Percentiles rank a stretch among this genome's conserved stretches.
Conservation (phyloP, 768 basidiomycete species). For the Gelatoporia subvermispora region DNA sequence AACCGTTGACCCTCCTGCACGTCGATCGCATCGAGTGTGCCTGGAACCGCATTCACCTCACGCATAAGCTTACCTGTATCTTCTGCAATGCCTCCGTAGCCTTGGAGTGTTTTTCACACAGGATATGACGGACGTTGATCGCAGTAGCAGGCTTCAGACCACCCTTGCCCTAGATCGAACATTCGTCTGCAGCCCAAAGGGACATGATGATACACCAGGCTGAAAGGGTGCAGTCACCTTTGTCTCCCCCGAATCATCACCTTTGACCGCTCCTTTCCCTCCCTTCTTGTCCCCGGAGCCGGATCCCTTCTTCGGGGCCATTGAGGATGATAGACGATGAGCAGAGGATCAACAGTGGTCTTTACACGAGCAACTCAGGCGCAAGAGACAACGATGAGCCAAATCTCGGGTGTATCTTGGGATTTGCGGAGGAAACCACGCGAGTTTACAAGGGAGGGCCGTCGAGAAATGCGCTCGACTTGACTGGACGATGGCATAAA, state of each 20-base stretch:
- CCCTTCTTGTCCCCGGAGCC: constrained; percentile 38
- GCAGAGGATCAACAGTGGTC: no score
- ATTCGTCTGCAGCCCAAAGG: background rate
- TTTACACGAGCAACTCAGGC: no score
- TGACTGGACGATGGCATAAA: no score
- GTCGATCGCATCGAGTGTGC: background rate
- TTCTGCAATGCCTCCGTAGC: constrained; percentile 75
- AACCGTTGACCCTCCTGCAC: constrained; percentile 72
- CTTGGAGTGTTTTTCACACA: constrained; percentile 85
- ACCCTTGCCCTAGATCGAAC: constrained; percentile 41
- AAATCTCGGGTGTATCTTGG: no score
- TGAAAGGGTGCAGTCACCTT: constrained; percentile 2
- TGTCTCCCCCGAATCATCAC: constrained; percentile 10
- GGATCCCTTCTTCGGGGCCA: constrained; percentile 24
- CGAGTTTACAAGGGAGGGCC: no score
- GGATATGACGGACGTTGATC: constrained; percentile 80
- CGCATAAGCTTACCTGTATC: constrained; percentile 52
- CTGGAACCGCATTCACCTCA: background rate
- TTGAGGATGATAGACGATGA: no score
- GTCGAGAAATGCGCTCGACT: no score
- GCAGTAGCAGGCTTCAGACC: constrained; percentile 74
- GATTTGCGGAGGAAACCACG: no score
- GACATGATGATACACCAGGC: background rate
- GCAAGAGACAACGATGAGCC: no score
- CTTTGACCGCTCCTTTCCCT: constrained; percentile 9